These are phyloP conservation scores for Scenedesmus sp. DNA, from an alignment of 163 green algal species.

Conservation along the genomic window DNA sequence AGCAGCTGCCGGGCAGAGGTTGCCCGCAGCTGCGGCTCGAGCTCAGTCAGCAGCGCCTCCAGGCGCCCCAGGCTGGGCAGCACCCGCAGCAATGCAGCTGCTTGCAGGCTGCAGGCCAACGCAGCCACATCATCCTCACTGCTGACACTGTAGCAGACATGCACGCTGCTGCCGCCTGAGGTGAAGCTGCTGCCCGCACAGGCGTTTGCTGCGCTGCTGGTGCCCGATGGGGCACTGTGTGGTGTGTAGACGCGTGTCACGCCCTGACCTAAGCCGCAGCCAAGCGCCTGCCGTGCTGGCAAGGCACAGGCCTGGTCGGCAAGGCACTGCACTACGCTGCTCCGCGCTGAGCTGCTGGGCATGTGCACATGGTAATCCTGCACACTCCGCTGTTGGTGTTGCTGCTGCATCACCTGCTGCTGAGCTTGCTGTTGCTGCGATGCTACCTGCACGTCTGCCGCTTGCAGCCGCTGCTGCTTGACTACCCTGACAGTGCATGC, in stretches of 20 bases:
- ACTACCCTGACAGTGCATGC: background rate
- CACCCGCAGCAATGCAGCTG: background rate
- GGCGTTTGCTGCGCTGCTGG: background rate
- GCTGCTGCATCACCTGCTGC: background rate
- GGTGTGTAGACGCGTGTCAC: background rate
- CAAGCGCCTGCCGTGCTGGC: background rate
- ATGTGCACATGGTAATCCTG: background rate
- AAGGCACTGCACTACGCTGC: background rate
- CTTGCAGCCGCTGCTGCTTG: background rate
- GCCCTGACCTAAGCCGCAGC: background rate
- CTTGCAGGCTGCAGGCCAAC: slow-evolving; percentile 10
- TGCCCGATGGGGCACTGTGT: background rate
- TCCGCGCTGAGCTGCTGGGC: background rate
- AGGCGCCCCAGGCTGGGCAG: background rate
- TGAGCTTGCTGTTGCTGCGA: background rate
- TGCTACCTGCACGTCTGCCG: background rate
- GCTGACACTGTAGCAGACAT: background rate
- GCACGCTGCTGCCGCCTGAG: background rate
- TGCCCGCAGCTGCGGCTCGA: background rate
- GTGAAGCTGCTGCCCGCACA: background rate
- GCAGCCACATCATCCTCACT: background rate
- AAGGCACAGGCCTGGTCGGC: background rate
- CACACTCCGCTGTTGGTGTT: background rate
- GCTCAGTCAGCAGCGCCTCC: slow-evolving; percentile 4
- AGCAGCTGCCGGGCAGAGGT: slow-evolving; percentile 9